Conservation (phyloP, 1,284 basidiomycete species). For the Schizophyllum commune region DNA sequence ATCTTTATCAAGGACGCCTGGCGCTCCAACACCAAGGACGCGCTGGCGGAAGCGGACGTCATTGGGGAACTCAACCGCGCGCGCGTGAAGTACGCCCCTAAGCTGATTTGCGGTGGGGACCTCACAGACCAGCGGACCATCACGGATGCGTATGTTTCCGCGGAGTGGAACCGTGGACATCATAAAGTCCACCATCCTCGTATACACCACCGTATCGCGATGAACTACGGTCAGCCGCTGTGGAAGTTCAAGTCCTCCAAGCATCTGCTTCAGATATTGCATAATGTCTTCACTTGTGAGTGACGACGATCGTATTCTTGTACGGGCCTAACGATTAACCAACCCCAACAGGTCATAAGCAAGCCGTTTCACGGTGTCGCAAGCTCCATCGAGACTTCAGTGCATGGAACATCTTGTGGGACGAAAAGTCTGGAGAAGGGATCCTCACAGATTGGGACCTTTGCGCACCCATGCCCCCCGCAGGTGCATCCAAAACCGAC, state of each 20-base stretch:
- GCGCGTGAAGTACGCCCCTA: neutral
- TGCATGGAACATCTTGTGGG: neutral
- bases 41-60: neutral
- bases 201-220: neutral
- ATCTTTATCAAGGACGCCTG: neutral
- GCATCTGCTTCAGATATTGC: neutral
- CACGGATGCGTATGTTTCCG: neutral
- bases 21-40: neutral
- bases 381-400: neutral
- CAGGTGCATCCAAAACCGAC: neutral
- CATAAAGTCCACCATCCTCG: neutral
- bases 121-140: neutral
- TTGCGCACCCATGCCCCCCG: neutral
- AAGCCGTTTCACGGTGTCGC: neutral
- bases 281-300: neutral
- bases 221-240: neutral
- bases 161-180: neutral
- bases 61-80: neutral
- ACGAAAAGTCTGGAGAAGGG: neutral
- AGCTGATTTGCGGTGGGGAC: neutral
- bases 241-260: neutral
- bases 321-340: neutral
- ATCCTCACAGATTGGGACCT: neutral
- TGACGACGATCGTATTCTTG: too few species aligned
- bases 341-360: neutral